phyloP scores from a whole-genome alignment of 2,329 filamentous ascomycete genomes.

The Hypomyces rosellus region DNA sequence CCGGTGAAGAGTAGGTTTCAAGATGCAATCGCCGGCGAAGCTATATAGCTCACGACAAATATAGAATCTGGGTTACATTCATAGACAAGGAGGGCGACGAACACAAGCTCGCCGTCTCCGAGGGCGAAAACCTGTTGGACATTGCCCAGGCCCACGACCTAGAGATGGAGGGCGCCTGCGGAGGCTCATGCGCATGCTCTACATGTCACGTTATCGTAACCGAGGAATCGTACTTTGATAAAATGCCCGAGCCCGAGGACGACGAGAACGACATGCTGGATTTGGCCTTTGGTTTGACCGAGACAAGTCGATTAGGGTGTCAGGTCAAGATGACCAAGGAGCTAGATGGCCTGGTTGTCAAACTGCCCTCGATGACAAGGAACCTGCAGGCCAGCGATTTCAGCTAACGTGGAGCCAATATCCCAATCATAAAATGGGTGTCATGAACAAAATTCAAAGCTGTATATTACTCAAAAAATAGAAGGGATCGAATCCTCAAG shows the following conservation, averaged over 20 bases:
- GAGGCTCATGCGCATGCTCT: conserved; percentile 87
- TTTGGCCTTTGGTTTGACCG: conserved; percentile 80
- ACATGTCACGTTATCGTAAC: conserved; percentile 87
- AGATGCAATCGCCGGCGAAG: not conserved
- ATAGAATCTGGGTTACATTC: conserved; percentile 80
- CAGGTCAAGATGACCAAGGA: conserved; percentile 90
- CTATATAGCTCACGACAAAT: conserved; percentile 6
- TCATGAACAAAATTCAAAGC: not conserved
- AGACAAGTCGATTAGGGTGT: conserved; percentile 78
- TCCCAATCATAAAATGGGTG: not conserved
- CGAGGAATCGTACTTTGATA: conserved; percentile 67
- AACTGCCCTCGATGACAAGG: conserved; percentile 85
- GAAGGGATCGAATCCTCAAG: conserved; percentile 2
- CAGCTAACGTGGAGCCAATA: conserved; percentile 24
- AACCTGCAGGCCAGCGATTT: conserved; percentile 97
- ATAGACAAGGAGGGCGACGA: conserved; percentile 81
- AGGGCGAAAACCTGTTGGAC: conserved; percentile 89
- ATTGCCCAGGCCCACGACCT: conserved; percentile 92
- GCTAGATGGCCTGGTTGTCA: conserved; percentile 78
- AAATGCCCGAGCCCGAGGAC: conserved; percentile 70
- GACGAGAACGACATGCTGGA: conserved; percentile 90
- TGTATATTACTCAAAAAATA: conserved; percentile 8
- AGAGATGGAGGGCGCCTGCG: conserved; percentile 98
- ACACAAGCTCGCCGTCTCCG: conserved; percentile 70
- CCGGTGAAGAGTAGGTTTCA: conserved; percentile 78